Conservation (phyloP, 2,329 filamentous ascomycete species). For the Claviceps citrina region DNA sequence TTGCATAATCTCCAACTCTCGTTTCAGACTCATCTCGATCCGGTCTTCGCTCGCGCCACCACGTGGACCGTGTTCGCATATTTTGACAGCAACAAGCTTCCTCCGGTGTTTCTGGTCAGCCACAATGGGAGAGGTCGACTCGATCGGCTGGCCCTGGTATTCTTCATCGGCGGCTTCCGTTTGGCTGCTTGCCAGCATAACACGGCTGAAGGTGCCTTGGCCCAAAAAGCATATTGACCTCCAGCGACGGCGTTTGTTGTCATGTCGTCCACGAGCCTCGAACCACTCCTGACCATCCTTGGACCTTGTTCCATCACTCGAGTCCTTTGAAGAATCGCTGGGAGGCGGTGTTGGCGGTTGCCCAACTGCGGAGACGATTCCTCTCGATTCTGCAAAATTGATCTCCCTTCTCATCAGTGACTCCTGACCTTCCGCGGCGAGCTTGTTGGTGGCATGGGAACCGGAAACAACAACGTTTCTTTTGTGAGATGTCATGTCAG, state of each 20-base stretch:
- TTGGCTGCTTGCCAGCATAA: constrained; percentile 78
- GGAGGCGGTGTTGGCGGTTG: constrained; percentile 68
- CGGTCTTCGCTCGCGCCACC: constrained; percentile 87
- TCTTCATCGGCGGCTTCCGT: constrained; percentile 33
- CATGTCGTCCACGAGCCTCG: constrained; percentile 48
- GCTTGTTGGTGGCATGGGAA: constrained; percentile 30
- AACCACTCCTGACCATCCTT: constrained; percentile 47
- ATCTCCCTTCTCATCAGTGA: constrained; percentile 55
- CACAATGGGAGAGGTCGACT: constrained; percentile 18
- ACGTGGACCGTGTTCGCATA: constrained; percentile 86
- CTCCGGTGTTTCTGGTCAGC: constrained; percentile 40
- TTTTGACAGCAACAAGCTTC: constrained; percentile 82
- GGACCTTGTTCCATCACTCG: constrained; percentile 24
- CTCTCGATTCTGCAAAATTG: constrained; percentile 64
- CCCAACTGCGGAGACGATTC: constrained; percentile 44
- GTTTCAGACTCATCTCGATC: constrained; percentile 82
- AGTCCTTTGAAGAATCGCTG: constrained; percentile 49
- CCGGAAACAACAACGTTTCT: constrained; percentile 61
- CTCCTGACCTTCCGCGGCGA: constrained; percentile 23
- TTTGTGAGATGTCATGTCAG: constrained; percentile 54
- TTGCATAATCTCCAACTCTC: constrained; percentile 88
- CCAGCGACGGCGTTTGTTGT: constrained; percentile 61
- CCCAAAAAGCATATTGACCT: constrained; percentile 67
- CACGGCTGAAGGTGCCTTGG: constrained; percentile 89
- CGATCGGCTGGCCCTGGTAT: constrained; percentile 11